These are phyloP conservation scores for Syzygium aqueum DNA, from an alignment of 345 rosid species.

Conservation along the genomic window DNA sequence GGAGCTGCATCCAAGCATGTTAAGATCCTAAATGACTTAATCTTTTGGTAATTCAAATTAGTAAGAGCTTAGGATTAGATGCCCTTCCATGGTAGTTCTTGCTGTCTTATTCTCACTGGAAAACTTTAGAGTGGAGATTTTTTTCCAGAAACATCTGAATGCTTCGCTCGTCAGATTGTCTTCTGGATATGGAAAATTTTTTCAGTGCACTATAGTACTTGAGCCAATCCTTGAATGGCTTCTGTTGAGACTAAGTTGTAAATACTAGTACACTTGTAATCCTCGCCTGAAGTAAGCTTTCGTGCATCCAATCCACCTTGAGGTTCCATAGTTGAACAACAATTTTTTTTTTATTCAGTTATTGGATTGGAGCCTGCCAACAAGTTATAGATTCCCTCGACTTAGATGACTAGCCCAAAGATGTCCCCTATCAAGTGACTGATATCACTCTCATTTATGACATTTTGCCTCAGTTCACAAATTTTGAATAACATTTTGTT, in stretches of 20 bases:
- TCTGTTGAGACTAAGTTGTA: neutral
- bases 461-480: neutral
- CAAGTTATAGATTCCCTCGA: neutral
- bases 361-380: neutral
- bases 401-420: too few relatives aligned
- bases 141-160: neutral
- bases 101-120: neutral
- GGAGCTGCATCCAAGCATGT: too few relatives aligned
- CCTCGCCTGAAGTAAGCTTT: neutral
- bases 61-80: neutral
- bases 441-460: neutral
- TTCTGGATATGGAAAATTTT: neutral
- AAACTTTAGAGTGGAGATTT: neutral
- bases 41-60: neutral
- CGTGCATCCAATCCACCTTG: neutral
- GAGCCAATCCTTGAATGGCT: neutral
- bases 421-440: neutral
- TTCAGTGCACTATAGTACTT: neutral
- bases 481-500: neutral
- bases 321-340: neutral
- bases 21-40: too few relatives aligned
- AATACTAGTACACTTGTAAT: neutral
- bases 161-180: neutral
- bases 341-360: neutral
- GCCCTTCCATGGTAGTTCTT: neutral